Percentiles rank a stretch among this genome's conserved stretches.
These are phyloP conservation scores for Mycena kentingensis DNA, from an alignment of 768 basidiomycete species.

Conservation along the genomic window DNA sequence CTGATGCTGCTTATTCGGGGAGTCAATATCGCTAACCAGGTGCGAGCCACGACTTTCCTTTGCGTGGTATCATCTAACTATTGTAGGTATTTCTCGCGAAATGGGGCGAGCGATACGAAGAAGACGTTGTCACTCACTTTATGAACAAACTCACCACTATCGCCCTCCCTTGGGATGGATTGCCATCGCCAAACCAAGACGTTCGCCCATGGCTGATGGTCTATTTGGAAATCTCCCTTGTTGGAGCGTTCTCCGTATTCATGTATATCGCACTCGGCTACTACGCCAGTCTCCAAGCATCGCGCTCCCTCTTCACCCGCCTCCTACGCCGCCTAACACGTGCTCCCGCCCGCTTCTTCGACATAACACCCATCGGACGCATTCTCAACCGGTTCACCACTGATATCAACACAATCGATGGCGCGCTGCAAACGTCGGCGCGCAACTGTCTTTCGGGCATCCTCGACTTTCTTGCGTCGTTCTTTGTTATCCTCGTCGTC, in stretches of 20 bases:
- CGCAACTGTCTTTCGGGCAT: slow-evolving; percentile 56
- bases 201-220: slow-evolving; percentile 69
- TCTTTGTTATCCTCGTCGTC: slow-evolving; percentile 61
- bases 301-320: slow-evolving; percentile 56
- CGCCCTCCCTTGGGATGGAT: slow-evolving; percentile 44
- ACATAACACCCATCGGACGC: slow-evolving; percentile 72
- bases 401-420: slow-evolving; percentile 77
- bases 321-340: slow-evolving; percentile 58
- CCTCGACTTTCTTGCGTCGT: slow-evolving; percentile 64
- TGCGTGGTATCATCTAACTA: not conserved
- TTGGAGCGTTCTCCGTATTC: slow-evolving; percentile 55
- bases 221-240: slow-evolving; percentile 62
- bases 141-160: slow-evolving; percentile 20
- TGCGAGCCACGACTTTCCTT: slow-evolving; percentile 25
- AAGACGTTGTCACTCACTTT: slow-evolving; percentile 25
- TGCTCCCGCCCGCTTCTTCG: slow-evolving; percentile 72
- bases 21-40: slow-evolving; percentile 62
- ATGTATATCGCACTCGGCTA: slow-evolving; percentile 64
- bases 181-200: slow-evolving; percentile 61
- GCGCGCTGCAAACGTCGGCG: slow-evolving; percentile 57
- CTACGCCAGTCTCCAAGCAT: slow-evolving; percentile 69
- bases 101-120: slow-evolving; percentile 70
- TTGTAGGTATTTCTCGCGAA: slow-evolving; percentile 62
- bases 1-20: slow-evolving; percentile 57
- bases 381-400: slow-evolving; percentile 80